Evolutionary conservation across 2,329 filamentous ascomycete genomes (phyloP).

Genomic region (Diplodia mutila): DNA sequence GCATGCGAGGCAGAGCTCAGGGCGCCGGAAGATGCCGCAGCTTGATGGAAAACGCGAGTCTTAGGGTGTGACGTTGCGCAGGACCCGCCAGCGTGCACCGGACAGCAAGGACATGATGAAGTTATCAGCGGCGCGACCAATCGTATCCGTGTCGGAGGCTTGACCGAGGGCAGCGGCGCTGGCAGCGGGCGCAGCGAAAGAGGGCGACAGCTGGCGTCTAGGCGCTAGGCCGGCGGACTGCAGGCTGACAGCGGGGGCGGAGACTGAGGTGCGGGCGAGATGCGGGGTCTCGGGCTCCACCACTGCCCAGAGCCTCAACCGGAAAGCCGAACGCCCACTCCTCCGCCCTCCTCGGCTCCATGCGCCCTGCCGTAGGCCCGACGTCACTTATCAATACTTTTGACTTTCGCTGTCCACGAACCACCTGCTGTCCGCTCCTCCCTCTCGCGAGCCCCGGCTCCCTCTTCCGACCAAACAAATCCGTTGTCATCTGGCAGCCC

Average conservation of each 20-base stretch:
- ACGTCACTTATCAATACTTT: constrained; percentile 19
- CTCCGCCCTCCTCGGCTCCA: constrained; percentile 12
- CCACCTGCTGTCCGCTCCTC: background rate
- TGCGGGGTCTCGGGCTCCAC: constrained; percentile 13
- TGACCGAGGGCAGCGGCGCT: background rate
- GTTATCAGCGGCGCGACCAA: background rate
- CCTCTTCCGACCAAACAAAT: background rate
- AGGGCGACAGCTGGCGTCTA: background rate
- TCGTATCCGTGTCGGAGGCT: background rate
- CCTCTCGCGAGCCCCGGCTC: background rate
- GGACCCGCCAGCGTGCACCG: too few relatives aligned
- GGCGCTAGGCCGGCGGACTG: background rate
- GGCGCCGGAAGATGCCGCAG: background rate
- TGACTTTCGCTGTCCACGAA: background rate
- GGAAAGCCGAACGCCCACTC: constrained; percentile 1
- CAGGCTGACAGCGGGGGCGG: constrained; percentile 4
- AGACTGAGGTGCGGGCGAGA: background rate
- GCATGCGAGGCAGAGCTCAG: background rate
- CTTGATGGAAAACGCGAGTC: too few relatives aligned
- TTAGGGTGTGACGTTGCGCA: background rate
- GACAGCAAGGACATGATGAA: background rate
- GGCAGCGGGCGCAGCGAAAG: background rate
- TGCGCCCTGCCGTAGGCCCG: constrained; percentile 6
- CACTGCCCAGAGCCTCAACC: constrained; percentile 17
- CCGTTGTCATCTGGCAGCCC: background rate